Base-by-base conservation (phyloP, 805 yeast species). In the Wickerhamomyces queroliae region DNA sequence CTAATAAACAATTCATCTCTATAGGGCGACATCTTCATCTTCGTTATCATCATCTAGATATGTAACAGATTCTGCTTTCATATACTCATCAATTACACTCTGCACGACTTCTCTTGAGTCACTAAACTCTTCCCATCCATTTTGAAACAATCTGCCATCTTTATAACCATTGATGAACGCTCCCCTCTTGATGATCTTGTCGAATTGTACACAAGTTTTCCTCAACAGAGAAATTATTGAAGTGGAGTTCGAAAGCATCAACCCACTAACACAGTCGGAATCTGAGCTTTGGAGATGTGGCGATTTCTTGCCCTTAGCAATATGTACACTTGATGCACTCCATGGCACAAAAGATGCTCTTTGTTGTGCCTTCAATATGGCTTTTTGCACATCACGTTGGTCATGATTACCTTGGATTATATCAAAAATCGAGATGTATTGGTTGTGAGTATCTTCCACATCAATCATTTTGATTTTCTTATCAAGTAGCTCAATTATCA, bases 91-190 rank as follows among this genome's bases (percentile, higher is more conserved):
- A 35, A 91, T 83, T 12, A 87, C 74, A 32, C 75, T 74, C 52
- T 82, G 77, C 0, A 89, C 91, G 33, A 81, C 83, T 50, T 81
- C 77, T 49, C 91, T 74, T 4, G 90, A 67, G 47, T 85, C 80
- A 40, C 78, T 85, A 53, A 91, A 91, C 44, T 95, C 98, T 22
- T 59, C 64, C 39, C 64, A 54, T n/a, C 61, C 66, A 43, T 61
- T 62, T 40, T 59, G 60, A 38, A 68, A 66, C 47, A 64, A 41
- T 32, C 50, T 57, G 2, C 70, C 68, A 33, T 67, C 68, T 48
- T 62, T 73, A 64, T 87, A 93, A 39, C 81, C 81, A 45, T 84
- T 89, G 38, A 91, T 63, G 55, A 90, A 93, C 0, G 98, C 98
- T 34, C 79, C 78, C 42, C 95, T 72, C 34, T 76, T 76, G 52